Conservation (phyloP, 73 alveolate species). For the Symbiodinium pilosum region DNA sequence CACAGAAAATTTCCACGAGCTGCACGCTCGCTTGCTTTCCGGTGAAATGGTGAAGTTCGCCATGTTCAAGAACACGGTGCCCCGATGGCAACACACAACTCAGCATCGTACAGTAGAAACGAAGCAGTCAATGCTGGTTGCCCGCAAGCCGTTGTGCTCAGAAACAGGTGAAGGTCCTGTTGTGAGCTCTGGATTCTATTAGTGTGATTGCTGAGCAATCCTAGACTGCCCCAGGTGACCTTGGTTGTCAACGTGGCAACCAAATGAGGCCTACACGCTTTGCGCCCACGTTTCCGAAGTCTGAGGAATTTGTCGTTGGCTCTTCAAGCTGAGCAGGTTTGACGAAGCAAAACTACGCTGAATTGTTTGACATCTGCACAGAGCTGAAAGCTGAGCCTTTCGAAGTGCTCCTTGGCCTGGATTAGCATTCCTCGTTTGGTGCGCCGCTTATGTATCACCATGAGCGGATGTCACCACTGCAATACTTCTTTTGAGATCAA, state of each 20-base stretch:
- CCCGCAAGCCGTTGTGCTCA: too few relatives aligned
- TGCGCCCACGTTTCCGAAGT: too few relatives aligned
- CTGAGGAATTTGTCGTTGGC: too few relatives aligned
- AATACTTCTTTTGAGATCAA: too few relatives aligned
- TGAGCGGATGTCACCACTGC: neutral
- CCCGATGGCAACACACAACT: too few relatives aligned
- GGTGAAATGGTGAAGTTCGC: conserved; percentile 47
- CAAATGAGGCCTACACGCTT: conserved; percentile 67
- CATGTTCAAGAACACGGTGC: conserved; percentile 59
- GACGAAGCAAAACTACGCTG: conserved; percentile 78
- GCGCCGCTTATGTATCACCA: neutral
- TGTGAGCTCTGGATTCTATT: too few relatives aligned
- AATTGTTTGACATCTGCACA: conserved; percentile 20
- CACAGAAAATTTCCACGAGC: conserved; percentile 35
- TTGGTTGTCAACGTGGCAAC: conserved; percentile 79
- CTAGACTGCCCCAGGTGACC: conserved; percentile 3
- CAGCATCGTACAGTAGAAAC: too few relatives aligned
- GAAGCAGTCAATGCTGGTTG: too few relatives aligned
- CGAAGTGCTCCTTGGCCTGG: conserved; percentile 39
- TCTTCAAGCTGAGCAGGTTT: conserved; percentile 6
- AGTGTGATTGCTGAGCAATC: too few relatives aligned
- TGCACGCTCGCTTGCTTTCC: conserved; percentile 42
- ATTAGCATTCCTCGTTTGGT: neutral
- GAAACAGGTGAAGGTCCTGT: too few relatives aligned
- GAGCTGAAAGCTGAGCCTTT: conserved; percentile 53